A percentile compares a stretch with the other conserved stretches of the same genome.
Conservation (phyloP, 805 yeast species). For the Blastobotrys muscicola region DNA sequence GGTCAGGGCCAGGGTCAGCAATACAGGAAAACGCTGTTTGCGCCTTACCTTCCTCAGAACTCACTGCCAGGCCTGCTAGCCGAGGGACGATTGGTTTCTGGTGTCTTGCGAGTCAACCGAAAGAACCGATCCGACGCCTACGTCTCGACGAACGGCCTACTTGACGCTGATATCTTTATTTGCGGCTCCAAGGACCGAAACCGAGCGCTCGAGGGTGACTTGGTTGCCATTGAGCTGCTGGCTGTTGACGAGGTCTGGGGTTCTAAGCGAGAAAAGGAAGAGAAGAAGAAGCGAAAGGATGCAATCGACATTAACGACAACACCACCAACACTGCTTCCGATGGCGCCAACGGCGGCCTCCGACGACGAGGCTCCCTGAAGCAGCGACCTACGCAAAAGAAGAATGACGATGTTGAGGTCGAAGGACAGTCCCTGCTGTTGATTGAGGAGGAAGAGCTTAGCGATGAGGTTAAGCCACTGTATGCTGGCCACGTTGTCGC, state of each 20-base stretch:
- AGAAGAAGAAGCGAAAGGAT: constrained; percentile 81
- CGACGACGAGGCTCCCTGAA: constrained; percentile 84
- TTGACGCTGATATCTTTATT: constrained; percentile 94
- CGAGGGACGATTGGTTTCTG: constrained; percentile 88
- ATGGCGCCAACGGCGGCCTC: constrained; percentile 18
- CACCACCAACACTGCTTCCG: constrained; percentile 13
- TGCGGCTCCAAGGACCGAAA: constrained; percentile 98
- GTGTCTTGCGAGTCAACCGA: constrained; percentile 86
- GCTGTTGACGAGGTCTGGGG: constrained; percentile 98
- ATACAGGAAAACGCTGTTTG: constrained; percentile 61
- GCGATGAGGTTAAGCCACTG: constrained; percentile 84
- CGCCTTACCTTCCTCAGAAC: constrained; percentile 92
- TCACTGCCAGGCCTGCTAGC: constrained; percentile 79
- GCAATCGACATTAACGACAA: constrained; percentile 33
- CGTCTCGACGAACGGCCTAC: constrained; percentile 91
- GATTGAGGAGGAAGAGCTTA: constrained; percentile 92
- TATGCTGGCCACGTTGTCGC: constrained; percentile 99
- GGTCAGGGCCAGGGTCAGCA: constrained; percentile 27
- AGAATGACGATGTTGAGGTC: constrained; percentile 96
- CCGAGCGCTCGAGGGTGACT: constrained; percentile 92
- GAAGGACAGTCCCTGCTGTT: constrained; percentile 90
- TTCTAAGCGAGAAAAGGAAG: constrained; percentile 92
- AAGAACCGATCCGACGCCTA: constrained; percentile 97
- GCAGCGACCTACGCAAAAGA: constrained; percentile 94
- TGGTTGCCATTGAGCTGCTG: constrained; percentile 89